Evolutionary conservation across 345 rosid genomes (phyloP), one percentile per base, ranked within the genome.

Genomic region (Turnera subulata): DNA sequence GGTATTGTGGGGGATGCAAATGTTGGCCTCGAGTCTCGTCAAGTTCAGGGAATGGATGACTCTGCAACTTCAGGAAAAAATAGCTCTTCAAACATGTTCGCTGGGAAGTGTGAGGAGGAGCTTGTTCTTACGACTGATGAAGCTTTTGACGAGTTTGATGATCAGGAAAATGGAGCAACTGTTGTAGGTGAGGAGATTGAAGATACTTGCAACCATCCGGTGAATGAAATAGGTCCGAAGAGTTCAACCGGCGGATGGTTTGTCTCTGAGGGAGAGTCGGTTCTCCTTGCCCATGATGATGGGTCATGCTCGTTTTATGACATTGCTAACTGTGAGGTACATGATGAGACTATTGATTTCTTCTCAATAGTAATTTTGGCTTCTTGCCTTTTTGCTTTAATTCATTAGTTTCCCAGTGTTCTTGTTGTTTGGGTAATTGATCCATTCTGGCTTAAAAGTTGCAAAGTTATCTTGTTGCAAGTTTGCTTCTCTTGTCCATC

Each of bases 221-320:
- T 80, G 48, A 81, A 77, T 65, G 84, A 77, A 65, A 81, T 90
- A 44, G 97, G 95, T 37, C 22, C 66, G 53, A 94, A 76, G 71
- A 81, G 53, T 60, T 65, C 91, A 25, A 88, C 97, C 0, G 95
- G 92, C 54, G 99, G 97, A 54, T 94, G 99, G 97, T 90, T 94
- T 80, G 89, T 90, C 60, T 94, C 99, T 17, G 99, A 88, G 63
- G 99, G 96, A 21, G 96, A 90, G 82, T 82, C 97, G 22, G 84
- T 84, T 76, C 79, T 93, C 70, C 97, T 94, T 43, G 75, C 90
- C 63, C 97, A 90, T 59, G 73, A 75, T 69, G 96, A 94, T 70
- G 95, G 96, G 23, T 90, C 97, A 11, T 94, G 99, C 66, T 82
- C 96, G 22, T 90, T 76, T 75, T 77, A 88, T 44, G 99, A 94